Base-by-base conservation (phyloP, 306 rosid genomes). In the Trifolium repens region DNA sequence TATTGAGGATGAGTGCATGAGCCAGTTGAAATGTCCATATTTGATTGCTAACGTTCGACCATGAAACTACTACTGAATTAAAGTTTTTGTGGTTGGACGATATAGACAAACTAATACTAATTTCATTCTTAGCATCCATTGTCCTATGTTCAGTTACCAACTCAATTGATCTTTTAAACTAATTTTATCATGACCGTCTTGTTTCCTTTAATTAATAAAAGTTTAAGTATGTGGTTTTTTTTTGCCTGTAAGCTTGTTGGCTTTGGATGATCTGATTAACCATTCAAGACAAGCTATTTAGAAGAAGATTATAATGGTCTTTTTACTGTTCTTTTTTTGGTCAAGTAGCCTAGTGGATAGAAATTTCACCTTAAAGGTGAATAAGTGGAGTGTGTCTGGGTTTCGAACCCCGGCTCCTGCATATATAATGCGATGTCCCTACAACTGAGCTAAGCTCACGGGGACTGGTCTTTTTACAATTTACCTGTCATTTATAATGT, bases 161-260 rank as follows among this genome's bases (percentile, higher is more conserved):
- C 39, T 67, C 58, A 66, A 66, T 67, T 57, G 57, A 49, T 74
- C 50, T 74, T 80, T 68, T 49, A 50, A 67, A 80, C 52, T 49
- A 74, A 53, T 81, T 63, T 53, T 50, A 35, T 43, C 42, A 32
- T 34, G 40, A 4, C 50, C 17, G 3, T 73, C 57, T 49, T 39
- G 75, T 59, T 67, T 80, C 69, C 46, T 19, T 26, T 44, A 67
- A 49, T 60, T 75, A 34, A 55, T 44, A 67, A 13, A 42, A 69
- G 54, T 61, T 62, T 75, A 69, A 32, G 5, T 37, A 40, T 58
- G 53, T 68, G 54, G 17, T 80, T 24, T 35, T 35, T 35, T 76
- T 67, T 77, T 35, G 34, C 40, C 50, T 57, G 40, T 52, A 54
- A 42, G 82, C 30, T 67, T 76, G 79, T 72, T 73, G 58, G 74